A percentile compares a stretch with the other conserved stretches of the same genome.
Evolutionary conservation across 2,329 filamentous ascomycete species (phyloP).

Genomic region (Fusarium newnesense): DNA sequence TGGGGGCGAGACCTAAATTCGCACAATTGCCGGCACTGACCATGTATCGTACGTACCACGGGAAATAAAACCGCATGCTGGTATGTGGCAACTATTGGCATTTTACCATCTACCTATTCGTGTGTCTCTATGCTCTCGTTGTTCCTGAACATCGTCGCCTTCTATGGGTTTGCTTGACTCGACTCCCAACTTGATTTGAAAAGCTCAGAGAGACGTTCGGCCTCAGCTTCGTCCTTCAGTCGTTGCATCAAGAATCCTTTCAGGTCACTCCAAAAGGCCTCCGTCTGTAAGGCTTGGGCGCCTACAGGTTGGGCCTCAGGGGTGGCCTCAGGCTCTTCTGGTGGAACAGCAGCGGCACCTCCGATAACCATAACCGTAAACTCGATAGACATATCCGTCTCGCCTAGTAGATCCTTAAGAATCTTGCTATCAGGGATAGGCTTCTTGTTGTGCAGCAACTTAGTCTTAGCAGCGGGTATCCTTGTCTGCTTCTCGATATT

Average conservation of each 20-base stretch:
- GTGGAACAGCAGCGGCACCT: slow-evolving; percentile 63
- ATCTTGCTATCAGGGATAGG: slow-evolving; percentile 82
- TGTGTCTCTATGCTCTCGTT: slow-evolving; percentile 21
- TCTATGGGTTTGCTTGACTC: slow-evolving; percentile 47
- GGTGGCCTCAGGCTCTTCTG: slow-evolving; percentile 51
- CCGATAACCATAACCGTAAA: slow-evolving; percentile 90
- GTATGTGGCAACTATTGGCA: slow-evolving; percentile 44
- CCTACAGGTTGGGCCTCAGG: slow-evolving; percentile 51
- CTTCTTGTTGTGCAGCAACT: slow-evolving; percentile 88
- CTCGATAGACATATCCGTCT: slow-evolving; percentile 66
- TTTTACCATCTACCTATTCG: slow-evolving; percentile 28
- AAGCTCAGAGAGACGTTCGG: slow-evolving; percentile 69
- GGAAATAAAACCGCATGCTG: slow-evolving; percentile 45
- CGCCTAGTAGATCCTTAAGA: slow-evolving; percentile 75
- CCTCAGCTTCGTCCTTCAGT: slow-evolving; percentile 75
- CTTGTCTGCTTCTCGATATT: slow-evolving; percentile 71
- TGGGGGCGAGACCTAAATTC: slow-evolving; percentile 43
- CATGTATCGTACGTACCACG: slow-evolving; percentile 47
- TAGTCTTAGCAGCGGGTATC: slow-evolving; percentile 80
- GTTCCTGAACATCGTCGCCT: slow-evolving; percentile 20
- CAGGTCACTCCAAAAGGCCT: slow-evolving; percentile 88
- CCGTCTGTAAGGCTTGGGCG: slow-evolving; percentile 71
- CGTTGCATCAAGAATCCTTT: slow-evolving; percentile 82
- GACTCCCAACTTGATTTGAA: slow-evolving; percentile 79
- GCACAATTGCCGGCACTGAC: slow-evolving; percentile 44